These are phyloP conservation scores for Ramalina peruviana DNA, from an alignment of 495 filamentous ascomycete genomes.

Conservation along the genomic window DNA sequence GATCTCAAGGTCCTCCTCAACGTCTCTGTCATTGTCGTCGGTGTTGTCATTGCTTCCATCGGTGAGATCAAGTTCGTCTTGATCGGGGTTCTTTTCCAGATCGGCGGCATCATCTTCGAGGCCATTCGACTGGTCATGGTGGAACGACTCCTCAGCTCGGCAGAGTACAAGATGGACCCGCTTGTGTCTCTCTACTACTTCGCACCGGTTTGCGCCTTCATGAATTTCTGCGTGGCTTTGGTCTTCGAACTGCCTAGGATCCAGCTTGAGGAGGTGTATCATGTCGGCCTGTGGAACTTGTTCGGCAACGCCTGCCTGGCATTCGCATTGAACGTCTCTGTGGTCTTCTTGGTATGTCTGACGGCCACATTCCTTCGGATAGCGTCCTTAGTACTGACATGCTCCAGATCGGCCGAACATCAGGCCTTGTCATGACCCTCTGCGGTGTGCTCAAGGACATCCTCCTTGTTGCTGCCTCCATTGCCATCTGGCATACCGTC, in stretches of 20 bases:
- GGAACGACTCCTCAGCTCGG: conserved; percentile 50
- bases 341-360: conserved; percentile 53
- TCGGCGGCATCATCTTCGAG: conserved; percentile 58
- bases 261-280: conserved; percentile 34
- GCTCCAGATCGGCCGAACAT: conserved; percentile 86
- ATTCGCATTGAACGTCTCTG: conserved; percentile 63
- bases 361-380: neutral
- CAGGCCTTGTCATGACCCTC: conserved; percentile 88
- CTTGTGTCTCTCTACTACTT: conserved; percentile 77
- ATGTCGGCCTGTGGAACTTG: conserved; percentile 44
- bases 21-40: conserved; percentile 58
- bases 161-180: conserved; percentile 71
- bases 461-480: conserved; percentile 77
- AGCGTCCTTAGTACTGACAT: neutral
- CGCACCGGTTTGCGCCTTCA: conserved; percentile 60
- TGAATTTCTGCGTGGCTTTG: conserved; percentile 58
- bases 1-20: conserved; percentile 49
- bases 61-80: conserved; percentile 64
- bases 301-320: conserved; percentile 57
- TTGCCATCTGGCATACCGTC: conserved; percentile 76
- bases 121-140: conserved; percentile 67
- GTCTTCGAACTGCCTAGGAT: conserved; percentile 43
- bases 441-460: conserved; percentile 99
- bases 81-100: conserved; percentile 55
- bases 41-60: conserved; percentile 57